Base-by-base conservation (phyloP, 129 eudicot species). In the Tagetes patula region DNA sequence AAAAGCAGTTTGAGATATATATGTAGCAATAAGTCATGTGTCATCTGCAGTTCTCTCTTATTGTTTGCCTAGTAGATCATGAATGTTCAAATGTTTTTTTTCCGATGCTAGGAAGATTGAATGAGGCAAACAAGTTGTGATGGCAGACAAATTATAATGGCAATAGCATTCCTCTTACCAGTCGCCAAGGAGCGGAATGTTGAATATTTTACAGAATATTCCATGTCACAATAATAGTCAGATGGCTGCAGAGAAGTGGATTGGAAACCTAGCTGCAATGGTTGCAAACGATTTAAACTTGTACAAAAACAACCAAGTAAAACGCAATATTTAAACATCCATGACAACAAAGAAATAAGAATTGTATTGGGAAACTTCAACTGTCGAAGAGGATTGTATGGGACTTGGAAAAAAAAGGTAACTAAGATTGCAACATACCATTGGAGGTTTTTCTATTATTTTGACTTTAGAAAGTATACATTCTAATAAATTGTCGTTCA, bases 131-230 rank as follows among this genome's bases (percentile, higher is more conserved):
- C 36, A 60, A 58, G 72, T 37, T 45, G 42, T 43, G 48, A 73
- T 64, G 27, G 46, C 40, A 61, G 31, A 54, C 34, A 59, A 20
- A 74, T 37, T 45, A 39, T 43, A 42, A 74, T 36, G 49, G 72
- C 42, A 48, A 68, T 50, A 61, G 48, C 50, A 75, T 71, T 48
- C 50, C 73, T 67, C 81, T 70, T 84, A 91, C 97, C 96, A 41
- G 82, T 65, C 47, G 69, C 47, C 81, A 92, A 84, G 67, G 75
- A 77, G 67, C 87, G 86, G 54, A 93, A 93, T 76, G 98, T 89
- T 79, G 98, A 89, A 80, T 89, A 93, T 37, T 93, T 90, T 70
- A 90, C 85, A 82, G 90, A 89, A 77, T 93, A 93, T 79, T 93
- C 96, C 98, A 90, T 87, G 73, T 93, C 98, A 78, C 87, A 93